Evolutionary conservation across 495 filamentous ascomycete genomes (phyloP).

Genomic region (Articulospora tetracladia): DNA sequence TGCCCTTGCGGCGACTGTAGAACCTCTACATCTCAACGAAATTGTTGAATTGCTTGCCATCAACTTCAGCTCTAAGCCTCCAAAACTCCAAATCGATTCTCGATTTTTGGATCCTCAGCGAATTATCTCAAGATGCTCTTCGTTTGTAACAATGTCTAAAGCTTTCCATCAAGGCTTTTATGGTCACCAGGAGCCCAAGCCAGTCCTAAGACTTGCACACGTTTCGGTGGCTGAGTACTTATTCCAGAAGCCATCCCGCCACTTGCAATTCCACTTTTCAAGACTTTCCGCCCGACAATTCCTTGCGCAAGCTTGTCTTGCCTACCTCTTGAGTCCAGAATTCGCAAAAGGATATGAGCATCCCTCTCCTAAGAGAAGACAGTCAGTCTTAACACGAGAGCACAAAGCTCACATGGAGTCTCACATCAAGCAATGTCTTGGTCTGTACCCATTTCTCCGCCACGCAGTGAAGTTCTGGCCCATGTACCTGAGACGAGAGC

Average conservation of each 20-base stretch:
- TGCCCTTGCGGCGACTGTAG: neutral
- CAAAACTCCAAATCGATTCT: slow-evolving; percentile 6
- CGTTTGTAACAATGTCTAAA: slow-evolving; percentile 4
- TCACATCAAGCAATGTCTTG: neutral
- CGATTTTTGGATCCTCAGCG: slow-evolving; percentile 9
- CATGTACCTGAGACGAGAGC: slow-evolving; percentile 3
- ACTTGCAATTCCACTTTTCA: slow-evolving; percentile 11
- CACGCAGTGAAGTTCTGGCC: slow-evolving; percentile 6
- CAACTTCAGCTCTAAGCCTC: slow-evolving; percentile 6
- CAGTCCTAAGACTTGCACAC: slow-evolving; percentile 11
- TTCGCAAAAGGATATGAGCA: slow-evolving; percentile 2
- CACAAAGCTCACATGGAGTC: neutral
- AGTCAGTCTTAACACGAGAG: neutral
- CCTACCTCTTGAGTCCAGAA: slow-evolving; percentile 12
- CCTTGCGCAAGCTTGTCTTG: slow-evolving; percentile 4
- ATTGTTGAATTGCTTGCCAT: slow-evolving; percentile 13
- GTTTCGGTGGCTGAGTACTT: slow-evolving; percentile 18
- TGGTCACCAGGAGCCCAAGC: neutral
- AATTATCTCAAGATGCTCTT: slow-evolving; percentile 12
- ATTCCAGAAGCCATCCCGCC: neutral
- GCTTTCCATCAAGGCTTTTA: neutral
- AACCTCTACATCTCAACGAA: slow-evolving; percentile 10
- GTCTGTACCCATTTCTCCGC: neutral
- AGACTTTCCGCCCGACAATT: slow-evolving; percentile 7
- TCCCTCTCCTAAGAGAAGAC: neutral